These are phyloP conservation scores for Acanthamoeba healyi DNA, from an alignment of 208 protist genomes.

Conservation along the genomic window DNA sequence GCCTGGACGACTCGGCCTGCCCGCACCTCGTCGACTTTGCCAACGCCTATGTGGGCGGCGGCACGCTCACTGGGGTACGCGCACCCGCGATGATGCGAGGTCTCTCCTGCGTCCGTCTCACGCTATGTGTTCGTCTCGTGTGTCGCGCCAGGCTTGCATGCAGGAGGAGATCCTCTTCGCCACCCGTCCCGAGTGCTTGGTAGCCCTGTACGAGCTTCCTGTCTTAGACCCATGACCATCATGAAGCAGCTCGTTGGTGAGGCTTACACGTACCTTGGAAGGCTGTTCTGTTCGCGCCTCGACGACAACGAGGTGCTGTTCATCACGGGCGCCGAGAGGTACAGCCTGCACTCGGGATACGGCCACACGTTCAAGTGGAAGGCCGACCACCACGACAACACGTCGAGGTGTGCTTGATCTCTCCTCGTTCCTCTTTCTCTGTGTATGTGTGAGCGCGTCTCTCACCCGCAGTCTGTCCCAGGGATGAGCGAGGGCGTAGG, in stretches of 20 bases:
- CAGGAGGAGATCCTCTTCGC: constrained; percentile 95
- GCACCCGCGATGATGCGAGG: no score
- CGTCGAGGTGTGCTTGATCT: background rate
- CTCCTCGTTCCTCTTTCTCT: no score
- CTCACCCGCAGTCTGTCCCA: no score
- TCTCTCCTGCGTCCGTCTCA: background rate
- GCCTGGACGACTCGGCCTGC: background rate
- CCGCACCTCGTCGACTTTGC: constrained; percentile 91
- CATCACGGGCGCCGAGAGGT: constrained; percentile 88
- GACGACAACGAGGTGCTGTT: constrained; percentile 90
- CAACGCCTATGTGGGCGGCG: constrained; percentile 92
- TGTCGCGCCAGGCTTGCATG: constrained; percentile 86
- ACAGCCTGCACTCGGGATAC: constrained; percentile 53
- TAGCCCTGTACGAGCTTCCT: constrained; percentile 80
- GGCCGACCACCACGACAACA: background rate
- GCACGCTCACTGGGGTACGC: constrained; percentile 86
- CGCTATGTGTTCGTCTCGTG: background rate
- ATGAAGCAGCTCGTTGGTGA: background rate
- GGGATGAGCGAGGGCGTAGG: background rate
- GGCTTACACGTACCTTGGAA: background rate
- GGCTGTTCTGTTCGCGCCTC: constrained; percentile 89
- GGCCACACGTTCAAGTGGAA: background rate
- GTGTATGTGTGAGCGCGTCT: no score
- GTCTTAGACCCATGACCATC: no score
- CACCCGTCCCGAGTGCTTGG: constrained; percentile 90